These are phyloP conservation scores for Sclerotinia nivalis DNA, from an alignment of 2,329 filamentous ascomycete genomes.

Conservation along the genomic window DNA sequence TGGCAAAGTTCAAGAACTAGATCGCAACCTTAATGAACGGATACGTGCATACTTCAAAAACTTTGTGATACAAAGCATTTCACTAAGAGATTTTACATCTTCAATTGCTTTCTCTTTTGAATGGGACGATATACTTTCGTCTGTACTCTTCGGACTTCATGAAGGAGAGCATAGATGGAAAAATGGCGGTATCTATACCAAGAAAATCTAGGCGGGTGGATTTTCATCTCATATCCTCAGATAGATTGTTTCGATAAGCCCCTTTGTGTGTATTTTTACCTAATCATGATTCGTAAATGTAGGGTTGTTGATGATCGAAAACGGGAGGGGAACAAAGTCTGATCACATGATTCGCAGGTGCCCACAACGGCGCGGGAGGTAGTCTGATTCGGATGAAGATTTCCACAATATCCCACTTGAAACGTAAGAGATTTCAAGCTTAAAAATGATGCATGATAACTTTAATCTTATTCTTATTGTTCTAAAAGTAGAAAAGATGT, in stretches of 20 bases:
- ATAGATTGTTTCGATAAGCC: constrained; percentile 1
- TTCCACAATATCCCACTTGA: too few species aligned
- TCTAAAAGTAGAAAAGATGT: too few species aligned
- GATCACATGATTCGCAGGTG: neutral
- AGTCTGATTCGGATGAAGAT: too few species aligned
- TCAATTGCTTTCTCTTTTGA: neutral
- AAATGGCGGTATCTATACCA: constrained; percentile 10
- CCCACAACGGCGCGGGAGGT: neutral
- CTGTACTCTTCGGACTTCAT: neutral
- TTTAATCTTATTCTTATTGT: too few species aligned
- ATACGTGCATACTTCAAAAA: neutral
- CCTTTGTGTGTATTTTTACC: neutral
- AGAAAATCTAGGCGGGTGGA: neutral
- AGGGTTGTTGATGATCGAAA: neutral
- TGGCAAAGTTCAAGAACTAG: neutral
- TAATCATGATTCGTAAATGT: neutral
- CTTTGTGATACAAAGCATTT: neutral
- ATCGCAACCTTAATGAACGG: neutral
- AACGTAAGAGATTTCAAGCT: too few species aligned
- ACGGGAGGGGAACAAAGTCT: neutral
- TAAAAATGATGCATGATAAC: too few species aligned
- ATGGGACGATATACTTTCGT: neutral
- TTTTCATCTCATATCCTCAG: constrained; percentile 4
- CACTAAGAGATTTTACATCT: neutral
- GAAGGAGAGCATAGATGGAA: neutral